A percentile compares a stretch with the other conserved stretches of the same genome.
phyloP scores from a whole-genome alignment of 208 protist species.

The Angomonas ambiguus region DNA sequence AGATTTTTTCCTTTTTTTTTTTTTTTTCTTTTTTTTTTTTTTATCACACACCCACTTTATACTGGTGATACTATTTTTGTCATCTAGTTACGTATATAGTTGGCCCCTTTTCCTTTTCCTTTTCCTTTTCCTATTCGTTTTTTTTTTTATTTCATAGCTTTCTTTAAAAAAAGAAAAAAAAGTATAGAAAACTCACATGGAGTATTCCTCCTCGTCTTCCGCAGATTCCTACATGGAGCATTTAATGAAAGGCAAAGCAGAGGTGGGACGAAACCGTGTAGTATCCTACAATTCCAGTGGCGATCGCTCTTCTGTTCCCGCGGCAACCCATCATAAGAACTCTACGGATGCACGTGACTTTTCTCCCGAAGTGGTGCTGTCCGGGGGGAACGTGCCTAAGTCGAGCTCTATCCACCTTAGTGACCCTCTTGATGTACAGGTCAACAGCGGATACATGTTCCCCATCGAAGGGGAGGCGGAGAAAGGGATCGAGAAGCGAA shows the following conservation, averaged over 20 bases:
- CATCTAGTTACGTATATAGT: too few relatives aligned
- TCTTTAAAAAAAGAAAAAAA: neutral
- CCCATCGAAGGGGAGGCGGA: neutral
- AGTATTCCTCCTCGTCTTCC: conserved; percentile 2
- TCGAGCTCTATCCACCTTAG: neutral
- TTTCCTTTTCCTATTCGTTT: neutral
- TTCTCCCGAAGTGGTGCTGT: neutral
- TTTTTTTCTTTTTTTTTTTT: neutral
- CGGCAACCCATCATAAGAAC: neutral
- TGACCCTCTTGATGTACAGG: neutral
- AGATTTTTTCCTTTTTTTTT: neutral
- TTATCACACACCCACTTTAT: neutral
- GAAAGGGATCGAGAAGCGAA: neutral
- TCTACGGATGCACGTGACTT: neutral
- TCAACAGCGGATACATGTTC: neutral
- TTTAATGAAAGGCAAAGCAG: neutral
- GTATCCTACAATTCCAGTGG: neutral
- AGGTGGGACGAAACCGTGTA: neutral
- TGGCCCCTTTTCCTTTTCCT: neutral
- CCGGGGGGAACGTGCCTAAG: neutral
- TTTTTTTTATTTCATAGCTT: neutral
- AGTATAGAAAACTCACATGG: neutral
- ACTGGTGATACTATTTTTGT: neutral
- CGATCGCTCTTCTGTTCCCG: neutral
- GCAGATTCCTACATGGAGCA: neutral